Conservation (phyloP, 208 protist genomes). For the Trypanosoma caninum region DNA sequence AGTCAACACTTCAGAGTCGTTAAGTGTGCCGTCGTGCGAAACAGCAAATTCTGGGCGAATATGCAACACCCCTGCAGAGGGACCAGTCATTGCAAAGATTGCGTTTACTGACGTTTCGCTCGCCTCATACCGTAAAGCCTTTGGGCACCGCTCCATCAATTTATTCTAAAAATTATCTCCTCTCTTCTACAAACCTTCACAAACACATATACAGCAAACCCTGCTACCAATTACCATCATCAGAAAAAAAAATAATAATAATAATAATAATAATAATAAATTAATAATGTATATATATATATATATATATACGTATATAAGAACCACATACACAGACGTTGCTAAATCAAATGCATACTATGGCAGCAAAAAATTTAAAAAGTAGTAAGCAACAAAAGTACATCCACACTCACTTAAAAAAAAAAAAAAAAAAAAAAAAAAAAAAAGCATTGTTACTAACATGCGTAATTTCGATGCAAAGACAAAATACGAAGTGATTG, state of each 20-base stretch:
- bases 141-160: slow-evolving; percentile 5
- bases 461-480: slow-evolving; percentile 2
- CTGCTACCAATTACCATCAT: neutral
- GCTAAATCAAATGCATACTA: neutral
- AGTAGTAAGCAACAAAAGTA: neutral
- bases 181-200: neutral
- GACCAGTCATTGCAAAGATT: slow-evolving; percentile 62
- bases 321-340: neutral
- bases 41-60: slow-evolving; percentile 16
- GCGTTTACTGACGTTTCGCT: slow-evolving; percentile 41
- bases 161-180: slow-evolving; percentile 2
- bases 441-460: neutral
- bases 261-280: neutral
- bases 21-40: slow-evolving; percentile 23
- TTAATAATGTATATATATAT: no score
- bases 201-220: no score
- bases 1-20: slow-evolving; percentile 29
- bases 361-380: neutral
- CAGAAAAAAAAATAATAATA: neutral
- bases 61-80: slow-evolving; percentile 45
- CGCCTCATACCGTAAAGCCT: slow-evolving; percentile 8
- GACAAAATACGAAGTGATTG: slow-evolving; percentile 27
- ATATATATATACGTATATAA: no score
- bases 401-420: no score
- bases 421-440: neutral